Percentiles rank a stretch among this genome's conserved stretches.
phyloP scores from a whole-genome alignment of 768 basidiomycete species.

The Mycena latifolia region DNA sequence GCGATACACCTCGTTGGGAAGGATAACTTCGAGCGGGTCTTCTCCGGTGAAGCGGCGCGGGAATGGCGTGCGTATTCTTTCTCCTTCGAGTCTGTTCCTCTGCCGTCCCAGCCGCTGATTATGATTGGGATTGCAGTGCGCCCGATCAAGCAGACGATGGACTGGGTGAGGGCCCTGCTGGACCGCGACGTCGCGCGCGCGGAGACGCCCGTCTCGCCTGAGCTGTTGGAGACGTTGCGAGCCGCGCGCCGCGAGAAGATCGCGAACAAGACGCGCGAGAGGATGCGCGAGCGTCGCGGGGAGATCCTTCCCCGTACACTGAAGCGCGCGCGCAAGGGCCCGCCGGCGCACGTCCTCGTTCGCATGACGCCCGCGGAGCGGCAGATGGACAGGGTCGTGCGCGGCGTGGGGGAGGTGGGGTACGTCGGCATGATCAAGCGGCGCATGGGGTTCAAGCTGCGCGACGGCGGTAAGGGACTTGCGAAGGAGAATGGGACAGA shows the following conservation, averaged over 20 bases:
- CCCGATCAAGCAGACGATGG: constrained; percentile 47
- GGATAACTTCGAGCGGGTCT: constrained; percentile 20
- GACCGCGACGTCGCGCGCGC: constrained; percentile 57
- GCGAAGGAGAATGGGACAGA: constrained; percentile 40
- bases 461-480: constrained; percentile 31
- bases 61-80: constrained; percentile 61
- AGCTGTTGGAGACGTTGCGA: constrained; percentile 62
- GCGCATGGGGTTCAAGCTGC: constrained; percentile 63
- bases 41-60: constrained; percentile 36
- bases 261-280: constrained; percentile 73
- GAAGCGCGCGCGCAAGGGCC: constrained; percentile 62
- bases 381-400: constrained; percentile 62
- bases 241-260: constrained; percentile 72
- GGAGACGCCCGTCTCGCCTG: constrained; percentile 56
- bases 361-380: constrained; percentile 64
- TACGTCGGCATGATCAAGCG: constrained; percentile 78
- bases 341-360: constrained; percentile 71
- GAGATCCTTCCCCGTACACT: constrained; percentile 66
- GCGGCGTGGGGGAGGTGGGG: constrained; percentile 73
- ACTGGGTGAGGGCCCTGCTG: constrained; percentile 48
- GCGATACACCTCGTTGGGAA: constrained; percentile 29
- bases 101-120: background rate
- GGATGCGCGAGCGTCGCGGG: constrained; percentile 71
- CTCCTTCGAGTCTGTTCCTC: constrained; percentile 1
- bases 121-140: constrained; percentile 50